Percentiles rank a stretch among this genome's conserved stretches.
phyloP scores from a whole-genome alignment of 2,329 filamentous ascomycete genomes.

The Penicillium sp. region DNA sequence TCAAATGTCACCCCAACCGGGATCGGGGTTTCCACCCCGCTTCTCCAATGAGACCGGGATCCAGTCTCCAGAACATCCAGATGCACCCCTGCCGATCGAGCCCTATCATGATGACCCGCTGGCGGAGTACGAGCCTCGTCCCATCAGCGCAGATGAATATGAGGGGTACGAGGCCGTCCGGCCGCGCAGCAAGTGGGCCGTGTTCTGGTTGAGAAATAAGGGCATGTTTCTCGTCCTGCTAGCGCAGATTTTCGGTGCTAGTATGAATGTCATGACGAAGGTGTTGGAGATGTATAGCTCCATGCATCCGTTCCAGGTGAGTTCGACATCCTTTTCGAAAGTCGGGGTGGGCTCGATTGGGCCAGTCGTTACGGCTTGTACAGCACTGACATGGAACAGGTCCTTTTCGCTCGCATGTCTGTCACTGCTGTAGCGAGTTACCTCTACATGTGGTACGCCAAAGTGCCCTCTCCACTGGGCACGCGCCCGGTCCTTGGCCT shows the following conservation, averaged over 20 bases:
- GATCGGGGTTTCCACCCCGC: background rate
- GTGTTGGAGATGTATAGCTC: conserved; percentile 68
- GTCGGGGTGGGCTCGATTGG: too few relatives aligned
- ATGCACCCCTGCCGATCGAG: conserved; percentile 16
- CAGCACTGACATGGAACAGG: conserved; percentile 37
- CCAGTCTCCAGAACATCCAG: conserved; percentile 14
- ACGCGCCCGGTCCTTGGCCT: conserved; percentile 64
- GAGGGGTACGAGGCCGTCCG: background rate
- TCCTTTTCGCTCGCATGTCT: conserved; percentile 76
- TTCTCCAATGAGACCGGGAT: background rate
- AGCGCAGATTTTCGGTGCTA: conserved; percentile 75
- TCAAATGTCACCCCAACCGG: background rate
- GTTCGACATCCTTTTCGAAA: background rate
- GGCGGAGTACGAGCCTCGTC: conserved; percentile 18
- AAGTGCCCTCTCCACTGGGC: conserved; percentile 69
- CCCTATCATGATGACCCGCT: conserved; percentile 16
- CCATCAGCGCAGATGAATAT: conserved; percentile 15
- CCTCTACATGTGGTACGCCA: conserved; percentile 70
- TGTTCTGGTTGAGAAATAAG: conserved; percentile 63
- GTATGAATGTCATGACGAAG: conserved; percentile 82
- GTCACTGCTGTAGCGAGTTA: conserved; percentile 68
- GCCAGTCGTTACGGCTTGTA: too few relatives aligned
- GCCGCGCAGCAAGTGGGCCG: background rate
- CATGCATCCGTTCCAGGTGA: conserved; percentile 74
- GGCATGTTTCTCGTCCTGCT: conserved; percentile 70